Conservation (phyloP, 768 basidiomycete species). For the Hypholoma fasciculare region DNA sequence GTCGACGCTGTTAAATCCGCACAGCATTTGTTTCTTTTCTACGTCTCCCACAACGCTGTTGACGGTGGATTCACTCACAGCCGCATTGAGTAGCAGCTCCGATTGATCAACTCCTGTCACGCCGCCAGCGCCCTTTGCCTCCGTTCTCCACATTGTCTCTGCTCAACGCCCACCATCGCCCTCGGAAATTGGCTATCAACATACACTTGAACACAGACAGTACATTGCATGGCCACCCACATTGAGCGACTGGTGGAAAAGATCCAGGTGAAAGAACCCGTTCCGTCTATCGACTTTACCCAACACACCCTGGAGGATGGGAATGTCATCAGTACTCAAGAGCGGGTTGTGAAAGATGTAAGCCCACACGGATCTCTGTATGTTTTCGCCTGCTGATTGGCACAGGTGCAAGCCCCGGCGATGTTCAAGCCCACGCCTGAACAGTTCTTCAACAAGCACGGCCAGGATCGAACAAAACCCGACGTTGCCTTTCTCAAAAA, state of each 20-base stretch:
- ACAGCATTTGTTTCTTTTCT: background rate
- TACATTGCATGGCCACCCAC: constrained; percentile 46
- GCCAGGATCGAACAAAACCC: constrained; percentile 84
- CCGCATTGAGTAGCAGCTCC: constrained; percentile 12
- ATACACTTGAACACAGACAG: constrained; percentile 8
- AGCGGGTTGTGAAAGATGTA: constrained; percentile 96
- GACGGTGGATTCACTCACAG: background rate
- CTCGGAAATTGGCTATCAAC: constrained; percentile 5
- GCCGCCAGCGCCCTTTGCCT: constrained; percentile 18
- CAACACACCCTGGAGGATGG: constrained; percentile 94
- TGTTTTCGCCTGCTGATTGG: constrained; percentile 4
- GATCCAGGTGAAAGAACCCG: constrained; percentile 50
- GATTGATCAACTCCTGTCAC: constrained; percentile 21
- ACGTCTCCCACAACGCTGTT: background rate
- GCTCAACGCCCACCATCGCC: constrained; percentile 1
- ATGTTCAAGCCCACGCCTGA: constrained; percentile 89
- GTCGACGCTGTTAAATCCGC: constrained; percentile 1
- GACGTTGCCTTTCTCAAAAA: constrained; percentile 97
- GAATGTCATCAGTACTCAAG: constrained; percentile 86
- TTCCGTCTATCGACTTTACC: constrained; percentile 80
- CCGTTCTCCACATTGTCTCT: constrained; percentile 9
- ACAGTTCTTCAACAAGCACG: constrained; percentile 81
- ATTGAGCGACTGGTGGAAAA: constrained; percentile 68
- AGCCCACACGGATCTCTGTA: constrained; percentile 21
- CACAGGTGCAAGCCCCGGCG: constrained; percentile 95